Evolutionary conservation across 2,329 filamentous ascomycete species (phyloP), one percentile per base, ranked within the genome.

Genomic region (Trichoderma pleuroti): DNA sequence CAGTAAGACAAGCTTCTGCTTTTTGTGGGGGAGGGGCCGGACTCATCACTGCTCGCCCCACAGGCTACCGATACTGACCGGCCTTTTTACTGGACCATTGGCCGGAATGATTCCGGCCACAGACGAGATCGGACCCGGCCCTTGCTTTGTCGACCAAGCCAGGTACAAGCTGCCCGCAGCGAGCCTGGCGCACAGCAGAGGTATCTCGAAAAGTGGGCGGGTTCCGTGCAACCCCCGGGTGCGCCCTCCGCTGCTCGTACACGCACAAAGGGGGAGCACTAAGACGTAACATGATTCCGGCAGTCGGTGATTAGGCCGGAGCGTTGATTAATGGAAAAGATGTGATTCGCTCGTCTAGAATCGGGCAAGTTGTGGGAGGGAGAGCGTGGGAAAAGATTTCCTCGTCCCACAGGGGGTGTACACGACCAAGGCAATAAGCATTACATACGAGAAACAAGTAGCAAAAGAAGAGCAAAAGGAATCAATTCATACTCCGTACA

Each of bases 51-150:
- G 28, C 28, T 21, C 16, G 62, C 39, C 71, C 73, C 73, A 74
- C 73, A 57, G 59, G 57, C 65, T 72, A 70, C 74, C 74, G 74
- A 75, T 56, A 70, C 70, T 74, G 74, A 64, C 74, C 74, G 74
- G 73, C 72, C 73, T 68, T 59, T 63, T 65, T 71, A 70, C 70
- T 75, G 76, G 74, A 72, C 59, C 70, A 60, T 70, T 78, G 78
- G 78, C 78, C 78, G 78, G 78, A 80, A 80, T 65, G 2, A 63
- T 80, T 80, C 78, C 78, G 78, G 78, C 78, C 78, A 76, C 72
- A 56, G 54, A 73, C 76, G 73, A 77, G 59, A 73, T 75, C 76
- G 76, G 76, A 75, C 61, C 76, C 75, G 76, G 75, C 49, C 57
- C 59, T 60, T 68, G 54, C 52, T 28, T 21, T 30, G n/a, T 52